phyloP scores from a whole-genome alignment of 2,329 filamentous ascomycete species.

The Verticillium albo-atrum region DNA sequence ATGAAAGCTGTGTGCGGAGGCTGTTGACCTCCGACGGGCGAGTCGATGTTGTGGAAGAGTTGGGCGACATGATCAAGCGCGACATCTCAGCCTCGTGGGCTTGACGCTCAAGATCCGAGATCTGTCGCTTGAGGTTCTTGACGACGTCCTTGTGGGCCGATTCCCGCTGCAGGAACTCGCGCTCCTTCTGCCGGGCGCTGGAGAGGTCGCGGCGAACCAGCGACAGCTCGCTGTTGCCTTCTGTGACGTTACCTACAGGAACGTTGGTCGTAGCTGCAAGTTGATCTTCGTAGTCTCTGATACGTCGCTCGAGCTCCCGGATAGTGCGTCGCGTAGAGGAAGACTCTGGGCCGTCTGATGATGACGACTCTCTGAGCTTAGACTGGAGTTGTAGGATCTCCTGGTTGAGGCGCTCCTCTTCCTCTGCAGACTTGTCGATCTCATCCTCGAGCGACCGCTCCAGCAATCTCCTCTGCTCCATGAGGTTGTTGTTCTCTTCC shows the following conservation, averaged over 20 bases:
- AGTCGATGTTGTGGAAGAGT: constrained; percentile 45
- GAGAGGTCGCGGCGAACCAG: constrained; percentile 59
- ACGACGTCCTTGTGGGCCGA: constrained; percentile 56
- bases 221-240: constrained; percentile 51
- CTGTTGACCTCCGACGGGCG: constrained; percentile 53
- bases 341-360: constrained; percentile 47
- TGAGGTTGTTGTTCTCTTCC: constrained; percentile 56
- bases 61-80: constrained; percentile 38
- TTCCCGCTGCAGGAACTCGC: constrained; percentile 62
- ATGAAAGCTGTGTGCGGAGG: constrained; percentile 56
- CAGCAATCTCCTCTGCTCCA: constrained; percentile 52
- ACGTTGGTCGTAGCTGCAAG: constrained; percentile 27
- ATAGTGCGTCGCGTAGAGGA: constrained; percentile 58
- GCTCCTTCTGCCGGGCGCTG: constrained; percentile 61
- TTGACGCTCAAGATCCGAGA: constrained; percentile 63
- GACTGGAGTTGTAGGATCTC: constrained; percentile 50
- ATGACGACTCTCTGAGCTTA: constrained; percentile 38
- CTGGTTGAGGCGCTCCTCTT: constrained; percentile 57
- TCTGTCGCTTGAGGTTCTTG: constrained; percentile 59
- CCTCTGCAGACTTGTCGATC: constrained; percentile 59
- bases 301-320: constrained; percentile 58
- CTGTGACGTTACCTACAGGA: constrained; percentile 26
- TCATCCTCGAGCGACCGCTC: constrained; percentile 63
- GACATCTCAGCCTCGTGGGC: constrained; percentile 60
- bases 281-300: constrained; percentile 49